Evolutionary conservation across 495 filamentous ascomycete genomes (phyloP).

Genomic region (Thozetella sp.): DNA sequence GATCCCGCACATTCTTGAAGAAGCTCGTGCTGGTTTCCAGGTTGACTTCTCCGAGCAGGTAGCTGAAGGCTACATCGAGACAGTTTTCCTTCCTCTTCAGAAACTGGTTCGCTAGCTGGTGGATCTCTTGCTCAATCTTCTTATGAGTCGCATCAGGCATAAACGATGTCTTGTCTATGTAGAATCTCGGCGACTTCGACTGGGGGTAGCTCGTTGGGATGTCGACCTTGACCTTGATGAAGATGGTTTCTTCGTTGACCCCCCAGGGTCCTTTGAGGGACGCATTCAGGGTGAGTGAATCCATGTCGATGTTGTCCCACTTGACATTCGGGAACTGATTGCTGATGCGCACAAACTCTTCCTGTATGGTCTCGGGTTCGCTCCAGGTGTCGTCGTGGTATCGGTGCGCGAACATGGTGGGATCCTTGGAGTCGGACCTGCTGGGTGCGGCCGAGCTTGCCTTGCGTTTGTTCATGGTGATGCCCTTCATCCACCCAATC

Average conservation of each 20-base stretch:
- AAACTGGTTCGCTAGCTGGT: slow-evolving; percentile 70
- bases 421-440: slow-evolving; percentile 39
- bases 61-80: slow-evolving; percentile 79
- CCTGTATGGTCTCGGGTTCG: slow-evolving; percentile 75
- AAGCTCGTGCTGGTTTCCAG: slow-evolving; percentile 74
- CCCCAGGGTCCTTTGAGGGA: slow-evolving; percentile 92
- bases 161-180: slow-evolving; percentile 75
- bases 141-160: slow-evolving; percentile 69
- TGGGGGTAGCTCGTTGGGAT: slow-evolving; percentile 82
- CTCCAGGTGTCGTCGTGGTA: slow-evolving; percentile 64
- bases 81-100: slow-evolving; percentile 72
- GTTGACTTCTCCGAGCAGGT: slow-evolving; percentile 81
- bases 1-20: slow-evolving; percentile 62
- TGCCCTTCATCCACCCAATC: slow-evolving; percentile 92
- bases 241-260: slow-evolving; percentile 65
- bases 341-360: slow-evolving; percentile 85
- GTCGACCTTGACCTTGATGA: slow-evolving; percentile 76
- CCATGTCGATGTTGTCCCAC: slow-evolving; percentile 85
- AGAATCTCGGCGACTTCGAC: slow-evolving; percentile 64
- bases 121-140: slow-evolving; percentile 66
- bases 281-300: slow-evolving; percentile 68
- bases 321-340: slow-evolving; percentile 80
- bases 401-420: slow-evolving; percentile 40
- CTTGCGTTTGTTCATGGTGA: slow-evolving; percentile 74
- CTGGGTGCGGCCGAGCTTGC: slow-evolving; percentile 26